Conservation (phyloP, 2,329 filamentous ascomycete genomes). For the Tricladium varicosporioides region DNA sequence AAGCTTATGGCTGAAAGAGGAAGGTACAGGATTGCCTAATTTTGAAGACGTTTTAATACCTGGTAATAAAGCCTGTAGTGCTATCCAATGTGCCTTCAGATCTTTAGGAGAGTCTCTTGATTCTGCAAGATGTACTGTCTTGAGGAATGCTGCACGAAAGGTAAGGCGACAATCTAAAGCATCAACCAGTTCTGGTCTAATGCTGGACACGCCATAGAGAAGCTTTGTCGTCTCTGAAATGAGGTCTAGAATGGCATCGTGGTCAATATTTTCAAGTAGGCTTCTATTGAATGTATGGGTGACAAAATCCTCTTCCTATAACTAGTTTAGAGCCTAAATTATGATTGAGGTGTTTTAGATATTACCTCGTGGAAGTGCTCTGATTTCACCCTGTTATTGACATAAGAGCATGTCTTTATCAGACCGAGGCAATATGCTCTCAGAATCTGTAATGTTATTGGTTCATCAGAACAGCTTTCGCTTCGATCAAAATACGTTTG, state of each 20-base stretch:
- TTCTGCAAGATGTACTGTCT: slow-evolving; percentile 46
- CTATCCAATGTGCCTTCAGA: slow-evolving; percentile 42
- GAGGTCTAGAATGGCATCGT: slow-evolving; percentile 36
- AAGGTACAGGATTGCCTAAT: slow-evolving; percentile 64
- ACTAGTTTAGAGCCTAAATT: slow-evolving; percentile 4
- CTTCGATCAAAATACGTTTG: slow-evolving; percentile 27
- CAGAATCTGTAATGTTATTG: slow-evolving; percentile 61
- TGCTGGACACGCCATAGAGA: slow-evolving; percentile 20
- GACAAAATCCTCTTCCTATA: slow-evolving; percentile 91
- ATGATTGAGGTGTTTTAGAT: not conserved
- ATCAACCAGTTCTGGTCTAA: slow-evolving; percentile 37
- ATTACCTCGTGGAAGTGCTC: slow-evolving; percentile 87
- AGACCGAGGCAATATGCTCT: slow-evolving; percentile 83
- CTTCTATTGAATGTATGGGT: slow-evolving; percentile 84
- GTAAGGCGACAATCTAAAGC: slow-evolving; percentile 66
- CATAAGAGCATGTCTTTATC: slow-evolving; percentile 77
- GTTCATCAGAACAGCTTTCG: slow-evolving; percentile 33
- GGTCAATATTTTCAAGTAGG: slow-evolving; percentile 64
- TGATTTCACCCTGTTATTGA: slow-evolving; percentile 73
- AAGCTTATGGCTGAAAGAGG: slow-evolving; percentile 86
- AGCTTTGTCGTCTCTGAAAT: slow-evolving; percentile 33
- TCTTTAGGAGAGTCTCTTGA: slow-evolving; percentile 43
- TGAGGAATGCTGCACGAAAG: slow-evolving; percentile 64
- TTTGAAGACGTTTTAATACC: slow-evolving; percentile 57
- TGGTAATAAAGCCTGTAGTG: slow-evolving; percentile 45